phyloP scores from a whole-genome alignment of 225 moss, liverwort and hornwort species.

The Bryum argenteum region DNA sequence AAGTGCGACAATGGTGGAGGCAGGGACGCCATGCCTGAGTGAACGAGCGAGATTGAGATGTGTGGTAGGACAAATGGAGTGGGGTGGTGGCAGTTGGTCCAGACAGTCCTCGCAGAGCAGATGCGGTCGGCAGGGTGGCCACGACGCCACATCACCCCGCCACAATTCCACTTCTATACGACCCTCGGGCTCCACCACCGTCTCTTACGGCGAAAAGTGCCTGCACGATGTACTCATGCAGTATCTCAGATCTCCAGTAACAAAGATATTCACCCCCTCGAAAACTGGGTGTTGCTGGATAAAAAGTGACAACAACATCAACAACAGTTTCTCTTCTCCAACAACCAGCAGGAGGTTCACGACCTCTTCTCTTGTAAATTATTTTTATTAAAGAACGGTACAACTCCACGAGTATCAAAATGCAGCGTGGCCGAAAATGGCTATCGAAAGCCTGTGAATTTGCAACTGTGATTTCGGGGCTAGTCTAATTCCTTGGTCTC shows the following conservation, averaged over 20 bases:
- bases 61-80: constrained; percentile 52
- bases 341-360: constrained; percentile 23
- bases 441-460: constrained; percentile 9
- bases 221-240: not conserved
- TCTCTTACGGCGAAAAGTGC: not conserved
- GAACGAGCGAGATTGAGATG: constrained; percentile 31
- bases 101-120: constrained; percentile 41
- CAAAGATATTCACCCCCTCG: not conserved
- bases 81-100: constrained; percentile 62
- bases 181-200: not conserved
- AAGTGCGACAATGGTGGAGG: not conserved
- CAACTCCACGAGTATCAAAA: constrained; percentile 26
- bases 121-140: constrained; percentile 57
- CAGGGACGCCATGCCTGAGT: constrained; percentile 25
- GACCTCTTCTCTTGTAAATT: constrained; percentile 29
- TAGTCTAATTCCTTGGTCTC: constrained; percentile 7
- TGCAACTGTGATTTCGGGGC: constrained; percentile 25
- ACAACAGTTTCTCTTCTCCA: not conserved
- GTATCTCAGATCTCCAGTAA: not conserved
- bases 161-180: not conserved
- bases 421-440: constrained; percentile 22
- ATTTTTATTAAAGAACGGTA: constrained; percentile 23
- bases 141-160: constrained; percentile 49
- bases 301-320: not conserved
- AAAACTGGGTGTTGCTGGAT: not conserved